phyloP scores from a whole-genome alignment of 164 flowering plant species.

The Amborella trichopoda region DNA sequence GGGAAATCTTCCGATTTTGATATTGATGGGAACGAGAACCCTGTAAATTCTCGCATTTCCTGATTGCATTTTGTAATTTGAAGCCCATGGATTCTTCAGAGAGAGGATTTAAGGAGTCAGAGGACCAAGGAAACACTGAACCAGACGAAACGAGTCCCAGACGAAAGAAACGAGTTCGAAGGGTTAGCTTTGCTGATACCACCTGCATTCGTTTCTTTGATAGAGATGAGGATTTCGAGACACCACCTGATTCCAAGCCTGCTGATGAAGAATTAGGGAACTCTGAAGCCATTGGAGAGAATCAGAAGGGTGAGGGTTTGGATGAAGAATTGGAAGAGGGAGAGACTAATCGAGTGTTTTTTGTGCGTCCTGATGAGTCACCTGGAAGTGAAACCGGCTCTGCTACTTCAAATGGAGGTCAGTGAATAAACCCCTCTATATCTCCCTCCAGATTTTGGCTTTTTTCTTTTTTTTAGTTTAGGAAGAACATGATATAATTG shows the following conservation, averaged over 20 bases:
- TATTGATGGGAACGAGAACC: too few relatives aligned
- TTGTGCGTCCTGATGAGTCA: slow-evolving; percentile 34
- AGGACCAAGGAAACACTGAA: slow-evolving; percentile 15
- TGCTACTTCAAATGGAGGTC: slow-evolving; percentile 57
- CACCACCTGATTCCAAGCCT: slow-evolving; percentile 28
- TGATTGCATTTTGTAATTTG: too few relatives aligned
- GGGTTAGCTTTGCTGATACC: slow-evolving; percentile 88
- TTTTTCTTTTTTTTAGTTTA: neutral
- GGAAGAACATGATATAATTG: too few relatives aligned
- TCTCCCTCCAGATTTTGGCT: neutral
- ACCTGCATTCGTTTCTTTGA: slow-evolving; percentile 79
- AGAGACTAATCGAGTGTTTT: slow-evolving; percentile 22
- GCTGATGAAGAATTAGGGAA: slow-evolving; percentile 16
- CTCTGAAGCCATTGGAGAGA: too few relatives aligned
- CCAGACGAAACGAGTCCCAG: slow-evolving; percentile 28
- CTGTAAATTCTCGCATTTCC: too few relatives aligned
- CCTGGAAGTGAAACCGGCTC: slow-evolving; percentile 43
- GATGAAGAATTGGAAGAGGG: slow-evolving; percentile 18
- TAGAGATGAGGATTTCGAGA: slow-evolving; percentile 71
- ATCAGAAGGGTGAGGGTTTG: too few relatives aligned
- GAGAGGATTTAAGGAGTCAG: slow-evolving; percentile 13
- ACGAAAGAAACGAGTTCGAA: slow-evolving; percentile 49
- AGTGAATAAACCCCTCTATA: slow-evolving; percentile 4
- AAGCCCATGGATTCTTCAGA: too few relatives aligned
- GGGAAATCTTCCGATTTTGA: too few relatives aligned